A percentile compares a stretch with the other conserved stretches of the same genome.
These are phyloP conservation scores for Ichthyophthirius multifiliis DNA, from an alignment of 169 alveolate species.

Conservation along the genomic window DNA sequence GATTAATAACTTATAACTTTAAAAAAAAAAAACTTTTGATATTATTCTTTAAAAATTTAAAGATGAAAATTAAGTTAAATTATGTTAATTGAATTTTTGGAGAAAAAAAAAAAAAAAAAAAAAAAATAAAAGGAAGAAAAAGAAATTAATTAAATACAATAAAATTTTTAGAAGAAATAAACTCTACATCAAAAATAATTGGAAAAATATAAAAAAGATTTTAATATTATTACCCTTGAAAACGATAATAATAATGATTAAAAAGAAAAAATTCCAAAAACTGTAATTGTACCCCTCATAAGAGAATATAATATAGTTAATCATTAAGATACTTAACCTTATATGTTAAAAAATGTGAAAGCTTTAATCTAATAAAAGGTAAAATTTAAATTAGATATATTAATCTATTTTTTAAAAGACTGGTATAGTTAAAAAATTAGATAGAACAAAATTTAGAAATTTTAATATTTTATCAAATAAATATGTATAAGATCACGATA, in stretches of 20 bases:
- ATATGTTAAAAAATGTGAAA: constrained; percentile 9
- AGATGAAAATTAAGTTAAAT: no score
- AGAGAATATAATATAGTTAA: not conserved
- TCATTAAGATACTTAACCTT: not conserved
- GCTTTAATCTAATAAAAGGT: constrained; percentile 4
- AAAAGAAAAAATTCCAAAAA: not conserved
- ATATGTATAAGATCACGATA: constrained; percentile 24
- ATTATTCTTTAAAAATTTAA: no score
- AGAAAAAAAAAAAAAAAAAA: no score
- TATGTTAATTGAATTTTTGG: no score
- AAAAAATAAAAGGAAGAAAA: no score
- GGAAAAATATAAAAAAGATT: not conserved
- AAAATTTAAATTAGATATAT: not conserved
- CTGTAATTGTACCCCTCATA: not conserved
- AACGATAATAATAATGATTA: not conserved
- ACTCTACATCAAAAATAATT: not conserved
- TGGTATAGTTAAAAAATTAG: not conserved
- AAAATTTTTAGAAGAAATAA: no score
- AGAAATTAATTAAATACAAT: no score
- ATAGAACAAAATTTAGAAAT: constrained; percentile 11
- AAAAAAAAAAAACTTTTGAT: no score
- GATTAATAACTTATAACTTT: no score
- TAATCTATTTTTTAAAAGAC: no score
- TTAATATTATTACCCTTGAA: not conserved
- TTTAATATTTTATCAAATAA: constrained; percentile 30